Evolutionary conservation across 495 filamentous ascomycete genomes (phyloP), one percentile per base, ranked within the genome.

Genomic region (Penicillium riverlandense): DNA sequence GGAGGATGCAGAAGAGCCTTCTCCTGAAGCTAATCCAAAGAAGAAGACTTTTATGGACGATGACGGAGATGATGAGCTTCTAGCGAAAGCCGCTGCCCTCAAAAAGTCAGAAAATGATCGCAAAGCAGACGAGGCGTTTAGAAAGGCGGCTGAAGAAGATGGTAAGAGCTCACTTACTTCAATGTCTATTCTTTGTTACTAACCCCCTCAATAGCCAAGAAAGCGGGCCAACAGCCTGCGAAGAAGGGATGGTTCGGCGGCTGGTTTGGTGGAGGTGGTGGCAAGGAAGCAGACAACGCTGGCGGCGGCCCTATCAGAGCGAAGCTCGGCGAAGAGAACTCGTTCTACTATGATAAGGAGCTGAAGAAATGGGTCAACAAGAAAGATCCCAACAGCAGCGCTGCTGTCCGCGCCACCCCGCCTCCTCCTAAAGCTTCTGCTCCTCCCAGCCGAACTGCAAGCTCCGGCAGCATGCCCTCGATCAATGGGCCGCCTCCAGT

Each of bases 291-390:
- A 41, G 65, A 65, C 6, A 80, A 82, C 48, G 78, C 80, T 35
- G 55, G 52, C 30, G 59, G 58, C 12, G 61, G 63, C n/a, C 90
- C 92, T 35, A 91, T 96, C 66, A 81, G 77, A 54, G 94, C 94
- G 39, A 97, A 99, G 58, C 81, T 99, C 27, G 94, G 94, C 46
- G 94, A 99, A 63, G 84, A 91, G 53, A 92, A 76, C 56, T 86
- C 79, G 9, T 97, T 99, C 67, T 84, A 89, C 50, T 99, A 91
- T 50, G 94, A 99, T 62, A 83, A 86, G 4, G 86, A 95, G 14
- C 74, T 95, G 43, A 94, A 94, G 74, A 88, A 91, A 58, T 99
- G 94, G 94, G 78, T 99, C 65, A 96, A 99, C 65, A 96, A 96
- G 72, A 96, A 96, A 59, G 83, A 80, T 11, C 69, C 70, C 2